phyloP scores from a whole-genome alignment of 169 alveolate genomes.

The Theileria annulata region DNA sequence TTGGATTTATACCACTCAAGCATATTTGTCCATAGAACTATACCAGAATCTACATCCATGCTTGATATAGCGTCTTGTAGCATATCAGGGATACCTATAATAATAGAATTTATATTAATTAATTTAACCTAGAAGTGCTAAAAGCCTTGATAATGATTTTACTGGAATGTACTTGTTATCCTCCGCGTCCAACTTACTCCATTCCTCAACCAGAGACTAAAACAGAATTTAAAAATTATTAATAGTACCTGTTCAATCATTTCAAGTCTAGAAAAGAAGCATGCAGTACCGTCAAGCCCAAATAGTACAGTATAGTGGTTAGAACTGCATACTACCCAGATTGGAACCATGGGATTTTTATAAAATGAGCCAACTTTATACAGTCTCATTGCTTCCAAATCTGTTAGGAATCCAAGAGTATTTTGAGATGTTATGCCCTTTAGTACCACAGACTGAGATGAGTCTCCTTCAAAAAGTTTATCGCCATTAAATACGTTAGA shows the following conservation, averaged over 20 bases:
- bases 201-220: conserved; percentile 40
- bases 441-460: conserved; percentile 34
- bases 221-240: conserved; percentile 39
- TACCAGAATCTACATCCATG: conserved; percentile 13
- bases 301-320: conserved; percentile 79
- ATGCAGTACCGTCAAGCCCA: conserved; percentile 14
- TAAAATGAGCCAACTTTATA: conserved; percentile 81
- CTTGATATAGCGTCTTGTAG: not conserved
- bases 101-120: too few relatives aligned
- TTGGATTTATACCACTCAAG: conserved; percentile 40
- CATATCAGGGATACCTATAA: not conserved
- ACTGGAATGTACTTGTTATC: conserved; percentile 68
- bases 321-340: conserved; percentile 78
- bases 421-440: conserved; percentile 75
- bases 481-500: conserved; percentile 81
- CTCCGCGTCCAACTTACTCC: conserved; percentile 70
- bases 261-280: conserved; percentile 3
- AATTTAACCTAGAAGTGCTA: conserved; percentile 64
- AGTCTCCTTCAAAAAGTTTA: conserved; percentile 54
- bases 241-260: conserved; percentile 33
- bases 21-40: conserved; percentile 28
- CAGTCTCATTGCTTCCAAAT: conserved; percentile 78
- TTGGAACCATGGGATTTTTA: conserved; percentile 77
- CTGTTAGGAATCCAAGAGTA: conserved; percentile 76
- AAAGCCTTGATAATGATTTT: conserved; percentile 53